Base-by-base conservation (phyloP, 2,329 filamentous ascomycete species). In the Calonectria hawksworthii region DNA sequence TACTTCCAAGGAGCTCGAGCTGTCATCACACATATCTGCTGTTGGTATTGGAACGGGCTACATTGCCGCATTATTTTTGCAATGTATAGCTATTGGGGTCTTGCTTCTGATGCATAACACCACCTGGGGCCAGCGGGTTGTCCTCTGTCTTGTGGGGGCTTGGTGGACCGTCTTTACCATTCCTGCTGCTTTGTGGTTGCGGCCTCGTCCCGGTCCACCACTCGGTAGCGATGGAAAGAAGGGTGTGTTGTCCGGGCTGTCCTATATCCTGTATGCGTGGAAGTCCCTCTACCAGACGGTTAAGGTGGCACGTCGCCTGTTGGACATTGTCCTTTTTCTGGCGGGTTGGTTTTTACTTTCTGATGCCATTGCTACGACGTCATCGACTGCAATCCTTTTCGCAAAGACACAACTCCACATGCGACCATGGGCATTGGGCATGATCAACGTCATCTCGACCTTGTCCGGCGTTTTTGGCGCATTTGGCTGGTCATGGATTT, bases 161-260 rank as follows among this genome's bases (percentile, higher is more conserved):
- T 99, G 97, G 97, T 99, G 97, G 97, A 92, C 96, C 56, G 74
- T 94, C 41, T 99, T 99, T 83, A 98, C 95, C 4, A 92, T 99
- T 70, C 97, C 97, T 0, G 93, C 95, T 0, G 95, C 95, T 2
- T 85, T 98, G 80, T 98, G 96, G 94, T 89, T 99, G 36, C 93
- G 96, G 51, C 93, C 96, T 5, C 92, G 97, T 67, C 97, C 97
- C 1, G 97, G 97, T 0, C 97, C 97, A 34, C 96, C 96, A 0
- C 86, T 98, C 11, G 88, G 89, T 2, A 82, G 85, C 30, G 80
- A 84, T 16, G 85, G 82, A n/a, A 79, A 83, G 34, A 84, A 80
- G 50, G 87, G 88, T 5, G 77, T 81, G 21, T 73, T 82, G 56
- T 77, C 84, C 2, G 94, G 93, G 88, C 74, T 93, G 28, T 90